Base-by-base conservation (phyloP, 805 yeast species). In the Nakazawaea anatomiae region DNA sequence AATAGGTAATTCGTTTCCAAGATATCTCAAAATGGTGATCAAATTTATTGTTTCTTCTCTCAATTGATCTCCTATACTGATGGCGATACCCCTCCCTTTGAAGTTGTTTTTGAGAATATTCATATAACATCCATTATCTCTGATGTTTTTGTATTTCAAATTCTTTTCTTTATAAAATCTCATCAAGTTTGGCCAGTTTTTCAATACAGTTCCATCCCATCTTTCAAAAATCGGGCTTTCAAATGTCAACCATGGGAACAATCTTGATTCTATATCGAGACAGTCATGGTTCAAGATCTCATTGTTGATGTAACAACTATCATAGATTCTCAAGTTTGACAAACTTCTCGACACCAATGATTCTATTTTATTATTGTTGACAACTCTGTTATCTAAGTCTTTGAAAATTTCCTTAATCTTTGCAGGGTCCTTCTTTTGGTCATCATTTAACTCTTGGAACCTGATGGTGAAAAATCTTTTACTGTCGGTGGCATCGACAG, bases 41-140 rank as follows among this genome's bases (percentile, higher is more conserved):
- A 82, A 63, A 48, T 75, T 76, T 8, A 71, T 64, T 28, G 78
- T 56, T 51, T 80, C 85, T 25, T 70, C 68, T 18, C 68, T 64
- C 50, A 77, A 72, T 12, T 63, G 62, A 51, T 80, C 75, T n/a
- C 75, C 61, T 1, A 77, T 76, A 3, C 84, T 74, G 4, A 82
- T 61, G 1, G 79, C 85, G 31, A 81, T 75, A 4, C 88, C 88
- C 52, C 65, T 65, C 4, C 82, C 83, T 12, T 64, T 63, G 34
- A 68, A 54, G 35, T 61, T 55, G 11, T 55, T 46, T 39, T 67
- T 66, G 36, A 69, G 50, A 5, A 52, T 53, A 46, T 66, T 67
- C 28, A 71, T 49, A 46, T 63, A 57, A 52, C 73, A 68, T 54
- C 54, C 73, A 45, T 50, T 45, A 36, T 50, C 49, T 14, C 25